Evolutionary conservation across 1,284 basidiomycete genomes (phyloP), one percentile per base, ranked within the genome.

Genomic region (Sanghuangporus baumii): DNA sequence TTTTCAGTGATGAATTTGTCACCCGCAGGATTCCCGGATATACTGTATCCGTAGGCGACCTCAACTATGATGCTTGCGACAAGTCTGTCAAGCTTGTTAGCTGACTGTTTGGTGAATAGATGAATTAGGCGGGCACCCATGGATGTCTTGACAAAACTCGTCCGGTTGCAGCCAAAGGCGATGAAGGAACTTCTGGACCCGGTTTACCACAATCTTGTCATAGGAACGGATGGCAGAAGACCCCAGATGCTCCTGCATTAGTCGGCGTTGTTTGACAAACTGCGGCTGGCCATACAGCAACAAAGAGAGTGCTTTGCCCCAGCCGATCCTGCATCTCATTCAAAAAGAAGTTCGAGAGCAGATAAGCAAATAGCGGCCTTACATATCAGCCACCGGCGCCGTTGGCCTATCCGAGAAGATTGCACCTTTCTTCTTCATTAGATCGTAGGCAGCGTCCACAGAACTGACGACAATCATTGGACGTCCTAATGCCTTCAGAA

Each of bases 391-490:
- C 7, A 59, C n/a, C 18, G 57, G 31, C 18, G 50, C 11, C 26
- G 38, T 61, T 2, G 74, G 74, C 55, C 78, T 67, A 64, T 73
- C 74, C 3, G 77, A 79, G 62, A 78, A 78, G 51, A 72, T 73
- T 1, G 71, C 62, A 18, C 76, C 73, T n/a, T 75, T 68, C 66
- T 76, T 77, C 37, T 76, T 76, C 60, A 79, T 63, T 12, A 80
- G 67, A 9, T 79, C 78, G 6, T 67, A 65, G 6, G 75, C 73
- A 0, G 71, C 71, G 55, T 73, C 65, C 1, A 66, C 56, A 2
- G 75, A 73, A 66, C 76, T 76, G 14, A 79, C 57, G 40, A 80
- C 66, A 20, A 79, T 60, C 20, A 75, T 71, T 11, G 73, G 70
- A 4, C 67, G 71, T 6, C 73, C 74, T 38, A 74, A 69, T n/a